Percentiles rank a stretch among this genome's conserved stretches.
These are phyloP conservation scores for Sarcomyxa edulis DNA, from an alignment of 768 basidiomycete species.

Conservation along the genomic window DNA sequence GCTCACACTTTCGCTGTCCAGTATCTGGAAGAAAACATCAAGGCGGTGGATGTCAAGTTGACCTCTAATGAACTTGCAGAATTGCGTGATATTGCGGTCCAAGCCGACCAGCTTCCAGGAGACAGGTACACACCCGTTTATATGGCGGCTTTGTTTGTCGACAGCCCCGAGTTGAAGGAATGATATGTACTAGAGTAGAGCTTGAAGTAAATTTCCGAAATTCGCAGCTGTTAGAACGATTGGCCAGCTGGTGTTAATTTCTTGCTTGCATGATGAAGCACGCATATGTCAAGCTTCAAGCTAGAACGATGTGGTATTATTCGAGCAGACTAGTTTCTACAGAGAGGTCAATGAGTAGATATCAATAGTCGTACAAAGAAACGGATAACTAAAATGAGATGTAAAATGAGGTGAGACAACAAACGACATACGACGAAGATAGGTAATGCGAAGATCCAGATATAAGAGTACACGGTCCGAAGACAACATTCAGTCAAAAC, in stretches of 20 bases:
- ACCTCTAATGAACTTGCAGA: constrained; percentile 28
- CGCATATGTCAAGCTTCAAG: too few relatives aligned
- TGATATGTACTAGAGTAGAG: too few relatives aligned
- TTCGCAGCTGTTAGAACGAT: too few relatives aligned
- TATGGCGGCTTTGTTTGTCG: too few relatives aligned
- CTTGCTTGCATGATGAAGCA: too few relatives aligned
- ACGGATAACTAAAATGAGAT: constrained; percentile 8
- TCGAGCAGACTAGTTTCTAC: too few relatives aligned
- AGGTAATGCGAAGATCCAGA: constrained; percentile 18
- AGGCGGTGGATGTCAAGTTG: constrained; percentile 27
- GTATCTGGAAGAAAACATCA: constrained; percentile 41
- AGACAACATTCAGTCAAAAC: constrained; percentile 8
- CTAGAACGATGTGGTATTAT: too few relatives aligned
- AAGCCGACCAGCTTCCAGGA: constrained; percentile 22
- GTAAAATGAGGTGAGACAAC: constrained; percentile 16
- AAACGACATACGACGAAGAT: constrained; percentile 11
- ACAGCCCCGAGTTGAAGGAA: too few relatives aligned
- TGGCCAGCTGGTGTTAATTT: too few relatives aligned
- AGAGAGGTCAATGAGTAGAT: too few relatives aligned
- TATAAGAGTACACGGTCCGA: constrained; percentile 10
- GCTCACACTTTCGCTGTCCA: constrained; percentile 15
- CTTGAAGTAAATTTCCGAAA: too few relatives aligned
- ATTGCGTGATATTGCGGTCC: constrained; percentile 28
- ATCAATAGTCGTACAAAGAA: constrained; percentile 6
- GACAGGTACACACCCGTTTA: too few relatives aligned